phyloP scores from a whole-genome alignment of 208 protist species.

The Wallacemonas sp. region DNA sequence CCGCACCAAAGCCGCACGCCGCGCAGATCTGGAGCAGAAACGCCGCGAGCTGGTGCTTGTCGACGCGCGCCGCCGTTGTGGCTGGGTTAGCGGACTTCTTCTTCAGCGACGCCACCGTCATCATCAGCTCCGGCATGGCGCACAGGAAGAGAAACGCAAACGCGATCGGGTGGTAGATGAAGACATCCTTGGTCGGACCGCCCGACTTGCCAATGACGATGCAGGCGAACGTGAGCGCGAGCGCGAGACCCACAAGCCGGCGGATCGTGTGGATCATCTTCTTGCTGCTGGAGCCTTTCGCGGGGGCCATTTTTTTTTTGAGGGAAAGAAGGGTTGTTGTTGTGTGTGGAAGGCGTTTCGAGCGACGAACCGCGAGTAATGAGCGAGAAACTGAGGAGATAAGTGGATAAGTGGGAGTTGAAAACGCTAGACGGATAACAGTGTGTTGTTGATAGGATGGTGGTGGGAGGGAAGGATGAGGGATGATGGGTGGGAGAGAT shows the following conservation, averaged over 20 bases:
- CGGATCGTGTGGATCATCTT: constrained; percentile 20
- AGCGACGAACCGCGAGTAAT: no score
- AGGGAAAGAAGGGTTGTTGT: neutral
- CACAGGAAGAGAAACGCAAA: constrained; percentile 49
- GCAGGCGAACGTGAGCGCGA: constrained; percentile 18
- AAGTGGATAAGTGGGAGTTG: no score
- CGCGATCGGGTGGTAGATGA: constrained; percentile 60
- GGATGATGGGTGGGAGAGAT: no score
- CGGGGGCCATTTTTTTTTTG: neutral
- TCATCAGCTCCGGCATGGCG: constrained; percentile 50
- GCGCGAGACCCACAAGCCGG: constrained; percentile 10
- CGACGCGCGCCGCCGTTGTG: neutral
- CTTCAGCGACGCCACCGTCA: constrained; percentile 31
- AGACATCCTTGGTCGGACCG: constrained; percentile 22
- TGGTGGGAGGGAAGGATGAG: no score
- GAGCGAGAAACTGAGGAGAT: no score
- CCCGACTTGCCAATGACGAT: constrained; percentile 12
- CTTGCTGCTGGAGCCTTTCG: neutral
- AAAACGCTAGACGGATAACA: no score
- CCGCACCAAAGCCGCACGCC: constrained; percentile 37
- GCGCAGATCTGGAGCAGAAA: constrained; percentile 41
- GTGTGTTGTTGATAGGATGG: no score
- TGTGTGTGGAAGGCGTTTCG: neutral
- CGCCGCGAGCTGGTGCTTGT: constrained; percentile 38
- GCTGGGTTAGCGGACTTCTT: constrained; percentile 5